These are phyloP conservation scores for Spinellus fusiger DNA, from an alignment of 192 early-diverging fungal genomes.

Conservation along the genomic window DNA sequence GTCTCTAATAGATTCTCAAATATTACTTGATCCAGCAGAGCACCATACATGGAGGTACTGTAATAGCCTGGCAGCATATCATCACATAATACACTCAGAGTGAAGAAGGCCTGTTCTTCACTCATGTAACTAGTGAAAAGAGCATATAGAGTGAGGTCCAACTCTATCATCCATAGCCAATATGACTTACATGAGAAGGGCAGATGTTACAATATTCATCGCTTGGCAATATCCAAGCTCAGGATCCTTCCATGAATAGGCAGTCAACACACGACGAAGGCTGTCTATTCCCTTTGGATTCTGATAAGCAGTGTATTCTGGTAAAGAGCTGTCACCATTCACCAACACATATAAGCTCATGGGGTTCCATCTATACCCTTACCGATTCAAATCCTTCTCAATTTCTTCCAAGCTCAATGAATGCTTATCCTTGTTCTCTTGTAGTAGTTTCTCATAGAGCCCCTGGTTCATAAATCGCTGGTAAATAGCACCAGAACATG, in stretches of 20 bases:
- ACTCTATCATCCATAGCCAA: neutral
- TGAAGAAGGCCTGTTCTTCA: slow-evolving; percentile 98
- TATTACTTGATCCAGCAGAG: slow-evolving; percentile 90
- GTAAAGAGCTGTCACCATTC: slow-evolving; percentile 61
- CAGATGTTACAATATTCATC: slow-evolving; percentile 98
- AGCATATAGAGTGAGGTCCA: neutral
- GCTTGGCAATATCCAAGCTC: slow-evolving; percentile 99
- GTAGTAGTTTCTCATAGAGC: slow-evolving; percentile 60
- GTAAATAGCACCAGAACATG: slow-evolving; percentile 76
- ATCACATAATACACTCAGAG: slow-evolving; percentile 84
- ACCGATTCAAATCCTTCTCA: slow-evolving; percentile 85
- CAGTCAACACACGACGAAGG: slow-evolving; percentile 86
- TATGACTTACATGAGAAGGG: slow-evolving; percentile 71
- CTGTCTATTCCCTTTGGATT: slow-evolving; percentile 85
- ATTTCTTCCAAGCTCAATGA: slow-evolving; percentile 83
- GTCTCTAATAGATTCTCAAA: slow-evolving; percentile 86
- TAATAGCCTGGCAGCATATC: slow-evolving; percentile 93
- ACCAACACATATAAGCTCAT: neutral
- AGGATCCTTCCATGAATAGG: slow-evolving; percentile 76
- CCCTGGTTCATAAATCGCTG: slow-evolving; percentile 77
- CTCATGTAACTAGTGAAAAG: slow-evolving; percentile 59
- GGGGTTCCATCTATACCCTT: neutral
- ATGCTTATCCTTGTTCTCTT: slow-evolving; percentile 51
- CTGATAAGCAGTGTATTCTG: slow-evolving; percentile 93
- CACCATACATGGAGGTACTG: slow-evolving; percentile 95